These are phyloP conservation scores for Tricholoma bakamatsutake DNA, from an alignment of 768 basidiomycete species.

Conservation along the genomic window DNA sequence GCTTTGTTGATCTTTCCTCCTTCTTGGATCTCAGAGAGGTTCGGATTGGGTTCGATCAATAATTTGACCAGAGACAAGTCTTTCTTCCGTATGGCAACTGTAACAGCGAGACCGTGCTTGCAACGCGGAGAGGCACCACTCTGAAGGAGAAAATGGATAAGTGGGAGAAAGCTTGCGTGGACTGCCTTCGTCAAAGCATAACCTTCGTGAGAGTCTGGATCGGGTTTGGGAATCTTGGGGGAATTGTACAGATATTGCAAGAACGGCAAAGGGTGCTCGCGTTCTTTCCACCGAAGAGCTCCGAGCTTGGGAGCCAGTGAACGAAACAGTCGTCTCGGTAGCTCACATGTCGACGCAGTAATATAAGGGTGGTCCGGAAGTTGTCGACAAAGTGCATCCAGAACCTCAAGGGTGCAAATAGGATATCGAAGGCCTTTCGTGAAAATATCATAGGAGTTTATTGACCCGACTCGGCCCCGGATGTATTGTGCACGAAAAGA, in stretches of 20 bases:
- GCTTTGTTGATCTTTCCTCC: slow-evolving; percentile 17
- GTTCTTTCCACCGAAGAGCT: slow-evolving; percentile 33
- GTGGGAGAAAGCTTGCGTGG: slow-evolving; percentile 51
- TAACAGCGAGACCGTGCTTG: slow-evolving; percentile 61
- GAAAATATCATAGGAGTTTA: slow-evolving; percentile 25
- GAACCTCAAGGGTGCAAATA: slow-evolving; percentile 48
- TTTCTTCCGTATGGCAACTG: slow-evolving; percentile 67
- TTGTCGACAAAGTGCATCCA: slow-evolving; percentile 35
- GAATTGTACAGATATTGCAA: slow-evolving; percentile 49
- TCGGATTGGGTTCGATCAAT: slow-evolving; percentile 58
- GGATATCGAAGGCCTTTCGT: slow-evolving; percentile 56
- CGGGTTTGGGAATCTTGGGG: slow-evolving; percentile 34
- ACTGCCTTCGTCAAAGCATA: slow-evolving; percentile 83
- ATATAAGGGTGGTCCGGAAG: slow-evolving; percentile 26
- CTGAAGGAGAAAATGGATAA: slow-evolving; percentile 65
- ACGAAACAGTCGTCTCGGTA: slow-evolving; percentile 69
- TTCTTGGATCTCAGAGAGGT: slow-evolving; percentile 6
- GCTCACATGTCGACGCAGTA: slow-evolving; percentile 28
- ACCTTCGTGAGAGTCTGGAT: slow-evolving; percentile 66
- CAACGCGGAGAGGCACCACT: slow-evolving; percentile 64
- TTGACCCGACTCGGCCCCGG: slow-evolving; percentile 21
- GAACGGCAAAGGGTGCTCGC: slow-evolving; percentile 57
- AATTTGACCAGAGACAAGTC: slow-evolving; percentile 65
- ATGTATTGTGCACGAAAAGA: slow-evolving; percentile 68
- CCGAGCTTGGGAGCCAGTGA: slow-evolving; percentile 29